These are phyloP conservation scores for Rasamsonia emersonii DNA, from an alignment of 2,329 filamentous ascomycete genomes.

Conservation along the genomic window DNA sequence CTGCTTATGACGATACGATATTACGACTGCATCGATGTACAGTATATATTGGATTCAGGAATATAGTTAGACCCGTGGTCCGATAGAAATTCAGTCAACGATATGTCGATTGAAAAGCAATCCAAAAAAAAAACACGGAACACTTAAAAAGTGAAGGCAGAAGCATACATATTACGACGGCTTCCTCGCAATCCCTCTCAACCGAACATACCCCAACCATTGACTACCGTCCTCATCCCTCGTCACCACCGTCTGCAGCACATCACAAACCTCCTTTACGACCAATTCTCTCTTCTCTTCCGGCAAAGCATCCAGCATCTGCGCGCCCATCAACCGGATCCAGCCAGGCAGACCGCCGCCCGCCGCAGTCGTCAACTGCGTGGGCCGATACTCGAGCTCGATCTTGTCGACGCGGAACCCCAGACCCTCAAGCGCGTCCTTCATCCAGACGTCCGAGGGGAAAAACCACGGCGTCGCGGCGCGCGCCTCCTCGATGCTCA, in stretches of 20 bases:
- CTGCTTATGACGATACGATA: too few species aligned
- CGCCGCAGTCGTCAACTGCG: constrained; percentile 34
- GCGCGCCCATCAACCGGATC: constrained; percentile 55
- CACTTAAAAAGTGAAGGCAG: too few species aligned
- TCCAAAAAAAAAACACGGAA: too few species aligned
- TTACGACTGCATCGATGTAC: too few species aligned
- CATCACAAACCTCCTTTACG: constrained; percentile 46
- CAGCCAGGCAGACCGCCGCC: constrained; percentile 56
- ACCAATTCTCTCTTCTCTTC: constrained; percentile 43
- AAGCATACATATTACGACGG: too few species aligned
- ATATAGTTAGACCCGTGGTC: too few species aligned
- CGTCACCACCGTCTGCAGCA: constrained; percentile 48
- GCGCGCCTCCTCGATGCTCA: constrained; percentile 42
- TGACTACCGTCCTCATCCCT: constrained; percentile 49
- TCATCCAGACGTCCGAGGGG: constrained; percentile 54
- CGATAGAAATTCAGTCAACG: too few species aligned
- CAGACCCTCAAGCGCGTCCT: constrained; percentile 23
- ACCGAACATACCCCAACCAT: constrained; percentile 41
- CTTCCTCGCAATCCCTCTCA: constrained; percentile 34
- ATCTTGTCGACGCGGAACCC: constrained; percentile 44
- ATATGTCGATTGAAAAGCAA: too few species aligned
- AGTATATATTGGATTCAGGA: too few species aligned
- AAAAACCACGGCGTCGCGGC: constrained; percentile 62
- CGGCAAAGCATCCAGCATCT: constrained; percentile 48
- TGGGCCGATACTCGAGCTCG: constrained; percentile 59